phyloP scores from a whole-genome alignment of 176 grass and related monocot species.

The Alloteropsis semialata region DNA sequence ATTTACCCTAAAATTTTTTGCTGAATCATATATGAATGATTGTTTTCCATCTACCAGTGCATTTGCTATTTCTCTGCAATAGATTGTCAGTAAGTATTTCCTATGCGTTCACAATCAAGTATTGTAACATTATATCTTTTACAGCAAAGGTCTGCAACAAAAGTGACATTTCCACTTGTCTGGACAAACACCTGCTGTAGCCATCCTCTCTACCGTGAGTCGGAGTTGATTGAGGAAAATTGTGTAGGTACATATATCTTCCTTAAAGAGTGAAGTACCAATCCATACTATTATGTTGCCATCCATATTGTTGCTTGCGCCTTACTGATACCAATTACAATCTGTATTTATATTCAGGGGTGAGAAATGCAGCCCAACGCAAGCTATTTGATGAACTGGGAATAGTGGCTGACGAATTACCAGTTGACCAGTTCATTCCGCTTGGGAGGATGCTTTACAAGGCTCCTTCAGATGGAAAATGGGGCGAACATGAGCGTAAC shows the following conservation, averaged over 20 bases:
- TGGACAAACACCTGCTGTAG: conserved; percentile 97
- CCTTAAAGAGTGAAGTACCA: background rate
- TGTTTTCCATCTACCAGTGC: background rate
- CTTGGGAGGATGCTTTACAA: conserved; percentile 90
- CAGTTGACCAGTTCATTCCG: conserved; percentile 74
- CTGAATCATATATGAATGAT: conserved; percentile 11
- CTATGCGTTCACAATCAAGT: background rate
- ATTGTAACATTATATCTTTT: conserved; percentile 20
- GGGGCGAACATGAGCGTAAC: conserved; percentile 89
- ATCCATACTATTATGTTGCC: background rate
- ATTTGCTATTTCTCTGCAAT: background rate
- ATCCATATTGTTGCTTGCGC: background rate
- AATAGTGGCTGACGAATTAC: conserved; percentile 68
- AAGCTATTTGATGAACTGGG: conserved; percentile 94
- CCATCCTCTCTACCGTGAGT: conserved; percentile 84
- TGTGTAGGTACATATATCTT: conserved; percentile 47
- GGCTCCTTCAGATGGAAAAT: conserved; percentile 91
- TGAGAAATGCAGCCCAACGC: conserved; percentile 81
- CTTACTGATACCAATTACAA: background rate
- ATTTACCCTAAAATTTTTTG: background rate
- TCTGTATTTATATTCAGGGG: conserved; percentile 43
- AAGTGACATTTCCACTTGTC: conserved; percentile 87
- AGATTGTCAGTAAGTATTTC: background rate
- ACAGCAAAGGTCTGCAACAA: conserved; percentile 80
- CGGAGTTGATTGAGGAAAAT: conserved; percentile 80